A percentile compares a stretch with the other conserved stretches of the same genome.
Conservation (phyloP, 495 filamentous ascomycete species). For the Aspergillus sparsus region DNA sequence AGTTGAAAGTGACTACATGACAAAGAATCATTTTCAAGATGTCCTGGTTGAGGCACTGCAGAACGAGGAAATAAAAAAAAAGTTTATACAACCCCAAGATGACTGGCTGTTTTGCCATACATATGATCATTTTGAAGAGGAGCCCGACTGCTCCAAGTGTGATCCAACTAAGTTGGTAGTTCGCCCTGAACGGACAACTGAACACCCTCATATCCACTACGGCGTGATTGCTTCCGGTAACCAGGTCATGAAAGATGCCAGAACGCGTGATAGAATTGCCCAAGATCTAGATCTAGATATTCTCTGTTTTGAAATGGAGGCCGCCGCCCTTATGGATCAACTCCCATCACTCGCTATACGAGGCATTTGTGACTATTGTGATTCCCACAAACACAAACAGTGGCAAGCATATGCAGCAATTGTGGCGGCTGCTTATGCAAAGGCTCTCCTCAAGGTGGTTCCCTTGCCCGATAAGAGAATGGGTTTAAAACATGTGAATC, state of each 20-base stretch:
- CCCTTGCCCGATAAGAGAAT: too few species aligned
- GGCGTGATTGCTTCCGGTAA: conserved; percentile 25
- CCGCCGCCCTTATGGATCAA: conserved; percentile 40
- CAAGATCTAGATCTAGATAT: conserved; percentile 21
- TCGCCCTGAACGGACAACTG: conserved; percentile 14
- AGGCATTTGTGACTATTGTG: conserved; percentile 40
- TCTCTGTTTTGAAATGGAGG: conserved; percentile 52
- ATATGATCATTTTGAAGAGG: too few species aligned
- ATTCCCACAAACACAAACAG: conserved; percentile 41
- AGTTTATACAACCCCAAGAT: conserved; percentile 19
- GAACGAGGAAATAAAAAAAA: conserved; percentile 16
- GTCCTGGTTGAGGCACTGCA: conserved; percentile 9
- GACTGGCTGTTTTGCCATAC: too few species aligned
- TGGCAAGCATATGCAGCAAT: conserved; percentile 33
- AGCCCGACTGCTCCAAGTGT: conserved; percentile 25
- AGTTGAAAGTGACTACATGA: conserved; percentile 22
- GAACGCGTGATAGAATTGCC: conserved; percentile 22
- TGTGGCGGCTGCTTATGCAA: conserved; percentile 37
- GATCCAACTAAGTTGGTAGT: conserved; percentile 6
- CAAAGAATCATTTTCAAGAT: conserved; percentile 17
- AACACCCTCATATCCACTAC: conserved; percentile 20
- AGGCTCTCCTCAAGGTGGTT: not conserved
- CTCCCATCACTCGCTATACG: conserved; percentile 34
- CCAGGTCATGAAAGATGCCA: conserved; percentile 25
- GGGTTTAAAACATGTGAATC: too few species aligned